Evolutionary conservation across 208 protist species (phyloP).

Genomic region (Leptomonas seymouri): DNA sequence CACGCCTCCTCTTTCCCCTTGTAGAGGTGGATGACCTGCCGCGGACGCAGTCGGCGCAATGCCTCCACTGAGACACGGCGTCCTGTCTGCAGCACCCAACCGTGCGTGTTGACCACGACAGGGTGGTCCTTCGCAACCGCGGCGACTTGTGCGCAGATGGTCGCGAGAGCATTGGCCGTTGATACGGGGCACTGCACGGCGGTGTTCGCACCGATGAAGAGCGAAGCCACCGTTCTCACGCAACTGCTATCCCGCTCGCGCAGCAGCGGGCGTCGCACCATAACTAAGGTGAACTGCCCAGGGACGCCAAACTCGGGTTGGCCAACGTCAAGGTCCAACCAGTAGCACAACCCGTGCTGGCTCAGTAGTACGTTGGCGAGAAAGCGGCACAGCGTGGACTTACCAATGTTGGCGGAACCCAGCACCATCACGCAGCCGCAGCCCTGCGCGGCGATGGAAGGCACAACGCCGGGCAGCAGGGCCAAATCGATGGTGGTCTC

Average conservation of each 20-base stretch:
- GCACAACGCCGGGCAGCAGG: conserved; percentile 63
- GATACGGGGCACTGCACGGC: conserved; percentile 48
- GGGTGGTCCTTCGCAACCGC: conserved; percentile 43
- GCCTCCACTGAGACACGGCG: conserved; percentile 76
- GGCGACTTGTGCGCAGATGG: conserved; percentile 42
- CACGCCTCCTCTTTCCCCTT: conserved; percentile 45
- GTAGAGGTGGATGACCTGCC: conserved; percentile 76
- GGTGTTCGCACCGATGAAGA: conserved; percentile 59
- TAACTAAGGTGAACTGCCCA: conserved; percentile 64
- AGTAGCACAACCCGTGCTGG: conserved; percentile 75
- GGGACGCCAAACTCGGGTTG: conserved; percentile 89
- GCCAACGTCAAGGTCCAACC: conserved; percentile 86
- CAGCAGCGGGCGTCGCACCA: conserved; percentile 61
- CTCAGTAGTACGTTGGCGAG: conserved; percentile 79
- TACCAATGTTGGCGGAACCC: conserved; percentile 79
- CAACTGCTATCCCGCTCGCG: conserved; percentile 42
- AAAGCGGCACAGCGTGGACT: conserved; percentile 84
- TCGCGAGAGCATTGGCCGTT: conserved; percentile 49
- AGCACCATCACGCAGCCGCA: conserved; percentile 68
- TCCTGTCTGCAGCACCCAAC: conserved; percentile 87
- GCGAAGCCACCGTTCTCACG: conserved; percentile 42
- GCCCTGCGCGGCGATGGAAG: conserved; percentile 35
- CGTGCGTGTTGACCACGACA: conserved; percentile 91
- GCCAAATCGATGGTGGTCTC: conserved; percentile 42
- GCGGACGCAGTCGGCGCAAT: conserved; percentile 70